Base-by-base conservation (phyloP, 1,284 basidiomycete species). In the Melampsora americana region DNA sequence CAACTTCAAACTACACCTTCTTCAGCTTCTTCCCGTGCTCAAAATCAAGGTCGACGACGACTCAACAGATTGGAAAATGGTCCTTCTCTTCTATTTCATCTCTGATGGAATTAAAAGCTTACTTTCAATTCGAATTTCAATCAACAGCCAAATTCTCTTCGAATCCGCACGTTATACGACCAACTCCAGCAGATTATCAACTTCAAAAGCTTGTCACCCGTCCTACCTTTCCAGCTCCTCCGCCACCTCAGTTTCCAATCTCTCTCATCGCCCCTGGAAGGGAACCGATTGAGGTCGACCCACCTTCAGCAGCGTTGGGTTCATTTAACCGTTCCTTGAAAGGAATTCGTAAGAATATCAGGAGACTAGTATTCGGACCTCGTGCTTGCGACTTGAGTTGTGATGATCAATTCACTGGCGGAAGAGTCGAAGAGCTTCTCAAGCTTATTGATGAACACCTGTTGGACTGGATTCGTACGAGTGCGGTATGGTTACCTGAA, bases 291-390 rank as follows among this genome's bases (percentile, higher is more conserved):
- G 42, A 56, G n/a, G n/a, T 70, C 11, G 69, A 70, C 59, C 35
- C 56, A 18, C 61, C 61, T 32, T 70, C 69, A 42, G 53, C 69
- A 12, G 61, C 56, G 20, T 60, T 70, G 56, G 69, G 69, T 4
- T 56, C 69, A n/a, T 70, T 70, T 60, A 70, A 70, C n/a, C 69
- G 69, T 20, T 70, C 69, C 14, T 35, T 70, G 35, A 70, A 70
- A 28, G 69, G 69, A 6, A 56, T 70, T 3, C 59, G 69, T 9
- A 70, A 62, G 60, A 61, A 60, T 56, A 70, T 70, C 23, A 30
- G 59, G 3, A 32, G 69, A 30, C 18, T 62, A 2, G 56, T 70
- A 46, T 50, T 56, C n/a, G 39, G 32, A 16, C 60, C 32, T 35
- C 26, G 32, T 26, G 26, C 69, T 4, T 39, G 30, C 48, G 32